These are phyloP conservation scores for Cryptococcus sp. DNA, from an alignment of 1,284 basidiomycete genomes.

Conservation along the genomic window DNA sequence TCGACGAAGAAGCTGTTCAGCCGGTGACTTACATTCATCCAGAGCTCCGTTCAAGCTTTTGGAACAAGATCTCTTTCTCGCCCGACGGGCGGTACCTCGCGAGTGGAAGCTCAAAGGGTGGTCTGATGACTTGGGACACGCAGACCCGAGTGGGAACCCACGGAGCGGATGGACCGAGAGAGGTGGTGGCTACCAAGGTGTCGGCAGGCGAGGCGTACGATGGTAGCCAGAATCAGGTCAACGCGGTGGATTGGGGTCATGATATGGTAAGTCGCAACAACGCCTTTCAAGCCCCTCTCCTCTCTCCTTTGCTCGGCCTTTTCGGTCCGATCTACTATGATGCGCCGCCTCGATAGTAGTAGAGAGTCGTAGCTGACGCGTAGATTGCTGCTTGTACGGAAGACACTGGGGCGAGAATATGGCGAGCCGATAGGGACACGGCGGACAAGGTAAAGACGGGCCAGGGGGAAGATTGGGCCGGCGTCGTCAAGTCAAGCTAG, in stretches of 20 bases:
- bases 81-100: constrained; percentile 40
- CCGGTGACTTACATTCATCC: constrained; percentile 36
- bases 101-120: constrained; percentile 34
- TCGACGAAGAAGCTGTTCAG: constrained; percentile 17
- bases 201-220: constrained; percentile 1
- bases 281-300: no score
- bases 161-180: background rate
- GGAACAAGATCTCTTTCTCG: constrained; percentile 38
- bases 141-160: background rate
- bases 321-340: no score
- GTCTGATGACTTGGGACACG: constrained; percentile 41
- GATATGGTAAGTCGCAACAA: constrained; percentile 40
- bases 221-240: constrained; percentile 27
- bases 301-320: no score
- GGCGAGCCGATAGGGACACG: constrained; percentile 29
- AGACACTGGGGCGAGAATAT: constrained; percentile 39
- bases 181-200: constrained; percentile 15
- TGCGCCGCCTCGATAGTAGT: no score
- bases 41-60: constrained; percentile 32
- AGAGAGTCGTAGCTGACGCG: no score
- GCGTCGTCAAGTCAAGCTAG: no score
- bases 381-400: constrained; percentile 42
- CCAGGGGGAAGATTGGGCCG: constrained; percentile 17
- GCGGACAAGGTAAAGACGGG: constrained; percentile 16
- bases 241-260: constrained; percentile 43